These are phyloP conservation scores for Wickerhamiella slavikovae DNA, from an alignment of 805 yeast genomes.

Conservation along the genomic window DNA sequence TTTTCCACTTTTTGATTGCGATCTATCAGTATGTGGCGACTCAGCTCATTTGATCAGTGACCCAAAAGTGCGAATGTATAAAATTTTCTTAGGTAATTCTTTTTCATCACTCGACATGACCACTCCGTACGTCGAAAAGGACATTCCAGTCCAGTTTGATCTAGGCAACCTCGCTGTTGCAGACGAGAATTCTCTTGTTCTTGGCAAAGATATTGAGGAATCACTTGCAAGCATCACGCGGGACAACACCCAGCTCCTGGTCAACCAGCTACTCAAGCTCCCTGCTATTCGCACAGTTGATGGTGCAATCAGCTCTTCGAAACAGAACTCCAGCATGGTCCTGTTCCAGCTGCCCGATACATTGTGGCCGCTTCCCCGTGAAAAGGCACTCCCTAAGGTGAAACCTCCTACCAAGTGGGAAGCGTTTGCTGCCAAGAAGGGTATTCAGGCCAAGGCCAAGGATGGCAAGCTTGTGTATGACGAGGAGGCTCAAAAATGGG, in stretches of 20 bases:
- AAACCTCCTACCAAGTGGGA: conserved; percentile 95
- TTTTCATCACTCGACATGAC: no score
- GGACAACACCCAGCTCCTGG: conserved; percentile 79
- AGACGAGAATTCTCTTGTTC: conserved; percentile 72
- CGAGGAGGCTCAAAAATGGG: conserved; percentile 87
- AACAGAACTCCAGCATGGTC: conserved; percentile 51
- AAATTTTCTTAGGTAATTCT: no score
- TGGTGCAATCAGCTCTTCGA: conserved; percentile 35
- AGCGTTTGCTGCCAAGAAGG: conserved; percentile 85
- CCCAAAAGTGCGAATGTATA: no score
- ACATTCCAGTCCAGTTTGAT: conserved; percentile 75
- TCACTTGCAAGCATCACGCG: conserved; percentile 49
- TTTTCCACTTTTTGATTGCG: no score
- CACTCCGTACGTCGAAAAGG: conserved; percentile 44
- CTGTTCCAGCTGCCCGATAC: conserved; percentile 75
- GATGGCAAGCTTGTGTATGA: conserved; percentile 79
- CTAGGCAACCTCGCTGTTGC: conserved; percentile 79
- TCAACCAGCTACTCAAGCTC: conserved; percentile 74
- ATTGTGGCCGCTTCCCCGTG: conserved; percentile 68
- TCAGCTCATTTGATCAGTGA: no score
- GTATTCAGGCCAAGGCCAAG: conserved; percentile 76
- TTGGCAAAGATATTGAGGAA: conserved; percentile 28
- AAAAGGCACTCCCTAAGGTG: conserved; percentile 82
- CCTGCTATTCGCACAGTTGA: conserved; percentile 82
- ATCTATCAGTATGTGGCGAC: no score